Evolutionary conservation across 1,139 yeast genomes (phyloP).

Genomic region (Kurtzmaniella quercitrusa): DNA sequence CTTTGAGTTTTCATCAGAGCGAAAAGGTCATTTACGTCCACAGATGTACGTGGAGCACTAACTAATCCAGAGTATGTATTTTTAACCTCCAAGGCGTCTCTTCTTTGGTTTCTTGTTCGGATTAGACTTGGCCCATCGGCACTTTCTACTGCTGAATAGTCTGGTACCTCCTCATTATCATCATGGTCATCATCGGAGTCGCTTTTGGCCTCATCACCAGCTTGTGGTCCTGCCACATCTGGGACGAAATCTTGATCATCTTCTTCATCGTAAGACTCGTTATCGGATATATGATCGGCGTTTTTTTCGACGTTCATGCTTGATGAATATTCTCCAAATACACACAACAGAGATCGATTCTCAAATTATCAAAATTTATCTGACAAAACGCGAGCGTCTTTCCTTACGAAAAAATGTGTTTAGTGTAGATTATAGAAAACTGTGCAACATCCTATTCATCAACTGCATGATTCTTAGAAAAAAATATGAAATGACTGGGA

Average conservation of each 20-base stretch:
- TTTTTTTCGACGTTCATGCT: too few species aligned
- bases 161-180: slow-evolving; percentile 21
- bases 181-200: slow-evolving; percentile 19
- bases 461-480: too few species aligned
- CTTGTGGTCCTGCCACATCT: slow-evolving; percentile 20
- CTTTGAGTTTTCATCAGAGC: slow-evolving; percentile 19
- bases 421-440: too few species aligned
- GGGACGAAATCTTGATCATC: slow-evolving; percentile 68
- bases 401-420: too few species aligned
- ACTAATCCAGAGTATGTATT: slow-evolving; percentile 1
- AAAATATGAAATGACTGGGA: too few species aligned
- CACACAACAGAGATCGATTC: too few species aligned
- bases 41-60: slow-evolving; percentile 26
- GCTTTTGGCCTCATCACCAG: slow-evolving; percentile 21
- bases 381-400: too few species aligned
- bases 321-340: too few species aligned
- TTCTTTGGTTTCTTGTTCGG: slow-evolving; percentile 35
- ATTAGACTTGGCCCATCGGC: slow-evolving; percentile 28
- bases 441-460: too few species aligned
- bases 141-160: slow-evolving; percentile 33
- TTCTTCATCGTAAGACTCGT: slow-evolving; percentile 47
- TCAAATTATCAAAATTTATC: too few species aligned
- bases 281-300: slow-evolving; percentile 9
- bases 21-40: slow-evolving; percentile 38
- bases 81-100: slow-evolving; percentile 11